Evolutionary conservation across 306 rosid genomes (phyloP).

Genomic region (Medicago arabica): DNA sequence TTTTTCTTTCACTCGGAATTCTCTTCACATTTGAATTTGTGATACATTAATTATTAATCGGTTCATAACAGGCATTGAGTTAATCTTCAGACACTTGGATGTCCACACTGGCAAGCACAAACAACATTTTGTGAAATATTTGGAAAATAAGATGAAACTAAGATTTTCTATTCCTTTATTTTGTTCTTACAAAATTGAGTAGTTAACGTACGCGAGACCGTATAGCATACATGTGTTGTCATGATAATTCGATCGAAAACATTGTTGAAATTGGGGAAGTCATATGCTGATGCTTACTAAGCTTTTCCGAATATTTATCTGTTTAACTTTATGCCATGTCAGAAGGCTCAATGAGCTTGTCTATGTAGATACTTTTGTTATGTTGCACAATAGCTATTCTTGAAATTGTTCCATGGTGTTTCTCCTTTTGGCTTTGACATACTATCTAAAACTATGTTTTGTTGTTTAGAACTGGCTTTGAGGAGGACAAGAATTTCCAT

Average conservation of each 20-base stretch:
- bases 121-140: background rate
- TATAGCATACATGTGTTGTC: too few species aligned
- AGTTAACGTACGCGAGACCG: too few species aligned
- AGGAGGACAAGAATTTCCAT: conserved; percentile 99
- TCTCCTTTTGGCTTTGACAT: conserved; percentile 32
- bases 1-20: conserved; percentile 10
- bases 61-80: conserved; percentile 1
- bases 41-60: conserved; percentile 25
- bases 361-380: background rate
- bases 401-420: conserved; percentile 6
- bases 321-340: background rate
- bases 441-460: conserved; percentile 49
- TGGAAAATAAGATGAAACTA: conserved; percentile 20
- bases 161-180: too few species aligned
- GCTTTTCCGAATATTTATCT: too few species aligned
- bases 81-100: too few species aligned
- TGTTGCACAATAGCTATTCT: conserved; percentile 12
- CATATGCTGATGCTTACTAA: too few species aligned
- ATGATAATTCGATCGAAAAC: too few species aligned
- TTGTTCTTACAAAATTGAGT: too few species aligned
- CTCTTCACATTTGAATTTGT: conserved; percentile 19
- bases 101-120: background rate
- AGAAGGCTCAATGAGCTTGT: background rate
- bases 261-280: too few species aligned
- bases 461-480: conserved; percentile 94